These are phyloP conservation scores for Knufia fluminis DNA, from an alignment of 2,329 filamentous ascomycete species.

Conservation along the genomic window DNA sequence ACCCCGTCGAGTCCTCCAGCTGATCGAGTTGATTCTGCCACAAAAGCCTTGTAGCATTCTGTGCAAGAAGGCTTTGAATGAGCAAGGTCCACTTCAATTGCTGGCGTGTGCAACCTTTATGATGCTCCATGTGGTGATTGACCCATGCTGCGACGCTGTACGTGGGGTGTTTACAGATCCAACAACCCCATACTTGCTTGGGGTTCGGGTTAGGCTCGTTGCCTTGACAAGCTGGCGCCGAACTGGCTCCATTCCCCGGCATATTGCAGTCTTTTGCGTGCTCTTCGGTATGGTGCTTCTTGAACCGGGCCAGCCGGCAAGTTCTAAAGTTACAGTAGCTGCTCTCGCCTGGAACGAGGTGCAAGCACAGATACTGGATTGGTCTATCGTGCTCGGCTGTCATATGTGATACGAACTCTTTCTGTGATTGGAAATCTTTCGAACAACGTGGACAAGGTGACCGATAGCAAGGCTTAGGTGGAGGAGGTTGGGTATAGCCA, in stretches of 20 bases:
- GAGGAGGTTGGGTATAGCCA: background rate
- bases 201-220: background rate
- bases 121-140: conserved; percentile 1
- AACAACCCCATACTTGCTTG: conserved; percentile 3
- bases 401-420: background rate
- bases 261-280: conserved; percentile 3
- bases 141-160: background rate
- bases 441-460: conserved; percentile 1
- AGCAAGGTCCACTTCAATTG: no score
- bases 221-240: background rate
- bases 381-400: conserved; percentile 3
- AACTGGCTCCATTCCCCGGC: background rate
- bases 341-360: background rate
- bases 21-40: no score
- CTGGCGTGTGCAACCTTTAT: background rate
- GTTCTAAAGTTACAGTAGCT: background rate
- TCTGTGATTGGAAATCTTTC: background rate
- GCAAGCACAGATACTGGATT: background rate
- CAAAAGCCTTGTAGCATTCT: no score
- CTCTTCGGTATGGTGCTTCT: background rate
- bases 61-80: no score
- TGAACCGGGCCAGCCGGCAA: background rate
- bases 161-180: background rate
- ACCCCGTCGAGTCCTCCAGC: no score
- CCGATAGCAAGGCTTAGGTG: background rate